Conservation (phyloP, 805 yeast genomes). For the Zygoascus ofunaensis region DNA sequence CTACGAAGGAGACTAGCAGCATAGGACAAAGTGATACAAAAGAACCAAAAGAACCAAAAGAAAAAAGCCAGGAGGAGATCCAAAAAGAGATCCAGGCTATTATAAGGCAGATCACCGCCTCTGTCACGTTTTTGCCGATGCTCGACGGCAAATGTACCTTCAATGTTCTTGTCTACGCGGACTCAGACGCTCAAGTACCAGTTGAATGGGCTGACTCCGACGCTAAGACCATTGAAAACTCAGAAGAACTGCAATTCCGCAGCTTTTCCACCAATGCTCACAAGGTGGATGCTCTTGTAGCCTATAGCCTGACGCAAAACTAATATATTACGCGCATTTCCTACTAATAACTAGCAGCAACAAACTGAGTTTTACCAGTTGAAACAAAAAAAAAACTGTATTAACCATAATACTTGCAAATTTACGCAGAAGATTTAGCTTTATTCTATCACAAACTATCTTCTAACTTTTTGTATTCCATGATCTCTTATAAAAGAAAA, state of each 20-base stretch:
- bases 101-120: conserved; percentile 80
- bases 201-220: conserved; percentile 80
- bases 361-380: background rate
- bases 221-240: conserved; percentile 44
- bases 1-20: background rate
- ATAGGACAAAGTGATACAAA: background rate
- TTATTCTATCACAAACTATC: background rate
- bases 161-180: conserved; percentile 76
- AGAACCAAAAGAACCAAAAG: background rate
- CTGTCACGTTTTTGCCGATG: conserved; percentile 76
- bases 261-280: conserved; percentile 61
- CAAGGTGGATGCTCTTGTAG: conserved; percentile 63
- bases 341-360: background rate
- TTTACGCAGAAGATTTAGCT: background rate
- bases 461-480: background rate
- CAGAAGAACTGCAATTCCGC: conserved; percentile 62
- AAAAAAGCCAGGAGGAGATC: conserved; percentile 38
- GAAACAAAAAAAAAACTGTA: background rate
- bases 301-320: conserved; percentile 33
- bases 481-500: background rate
- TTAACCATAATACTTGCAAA: background rate
- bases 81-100: conserved; percentile 77
- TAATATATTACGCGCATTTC: background rate
- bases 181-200: conserved; percentile 52
- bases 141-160: conserved; percentile 62